Evolutionary conservation across 768 basidiomycete genomes (phyloP).

Genomic region (Chlorophyllum brunneum): DNA sequence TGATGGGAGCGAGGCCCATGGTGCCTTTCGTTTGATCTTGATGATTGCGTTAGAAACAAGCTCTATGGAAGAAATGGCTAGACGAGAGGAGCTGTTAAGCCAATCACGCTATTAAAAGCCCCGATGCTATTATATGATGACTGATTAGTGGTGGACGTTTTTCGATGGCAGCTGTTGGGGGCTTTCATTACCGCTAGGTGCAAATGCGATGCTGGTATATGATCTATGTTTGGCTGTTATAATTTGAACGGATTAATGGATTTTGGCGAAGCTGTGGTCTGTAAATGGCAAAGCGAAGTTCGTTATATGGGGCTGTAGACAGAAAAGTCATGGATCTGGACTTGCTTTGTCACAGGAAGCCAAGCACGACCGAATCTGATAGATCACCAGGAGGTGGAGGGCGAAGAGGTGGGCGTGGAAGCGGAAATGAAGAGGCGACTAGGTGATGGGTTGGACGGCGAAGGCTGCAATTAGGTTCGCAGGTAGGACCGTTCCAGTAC

Average conservation of each 20-base stretch:
- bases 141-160: neutral
- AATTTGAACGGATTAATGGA: too few relatives aligned
- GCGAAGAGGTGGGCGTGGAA: neutral
- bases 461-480: neutral
- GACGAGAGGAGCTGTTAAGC: neutral
- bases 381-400: neutral
- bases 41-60: neutral
- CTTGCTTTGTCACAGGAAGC: constrained; percentile 2
- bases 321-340: neutral
- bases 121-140: neutral
- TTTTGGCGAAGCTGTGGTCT: too few relatives aligned
- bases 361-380: neutral
- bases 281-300: neutral
- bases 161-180: neutral
- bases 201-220: neutral
- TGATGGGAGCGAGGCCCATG: neutral
- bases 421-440: constrained; percentile 8
- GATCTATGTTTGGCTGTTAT: neutral
- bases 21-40: neutral
- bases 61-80: neutral
- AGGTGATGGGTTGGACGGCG: neutral
- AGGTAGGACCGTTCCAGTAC: neutral
- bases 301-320: neutral
- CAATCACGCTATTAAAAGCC: neutral
- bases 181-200: neutral